Conservation (phyloP, 208 protist species). For the Trypanosoma rangeli region DNA sequence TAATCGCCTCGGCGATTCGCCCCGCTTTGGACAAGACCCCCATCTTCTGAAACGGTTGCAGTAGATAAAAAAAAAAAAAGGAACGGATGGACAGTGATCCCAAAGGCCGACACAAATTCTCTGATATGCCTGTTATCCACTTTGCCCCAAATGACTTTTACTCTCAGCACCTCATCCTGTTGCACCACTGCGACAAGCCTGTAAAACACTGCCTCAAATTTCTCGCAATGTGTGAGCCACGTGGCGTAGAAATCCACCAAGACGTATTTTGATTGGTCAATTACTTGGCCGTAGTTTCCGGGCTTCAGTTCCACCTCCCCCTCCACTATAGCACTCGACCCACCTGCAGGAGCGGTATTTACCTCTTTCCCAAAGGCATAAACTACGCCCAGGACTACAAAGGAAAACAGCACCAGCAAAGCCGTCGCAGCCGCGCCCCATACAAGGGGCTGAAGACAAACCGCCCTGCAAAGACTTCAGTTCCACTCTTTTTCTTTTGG, state of each 20-base stretch:
- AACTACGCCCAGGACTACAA: background rate
- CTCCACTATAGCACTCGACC: slow-evolving; percentile 4
- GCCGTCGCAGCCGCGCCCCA: background rate
- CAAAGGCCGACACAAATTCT: background rate
- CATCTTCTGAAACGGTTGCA: background rate
- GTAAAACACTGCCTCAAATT: slow-evolving; percentile 16
- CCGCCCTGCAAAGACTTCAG: background rate
- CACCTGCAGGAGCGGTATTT: background rate
- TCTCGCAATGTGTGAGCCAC: slow-evolving; percentile 85
- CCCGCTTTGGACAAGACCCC: background rate
- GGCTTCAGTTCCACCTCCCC: slow-evolving; percentile 35
- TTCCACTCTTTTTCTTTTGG: too few species aligned
- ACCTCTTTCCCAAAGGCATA: background rate
- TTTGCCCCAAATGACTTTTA: background rate
- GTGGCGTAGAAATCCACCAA: slow-evolving; percentile 85
- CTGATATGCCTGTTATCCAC: background rate
- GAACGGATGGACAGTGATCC: background rate
- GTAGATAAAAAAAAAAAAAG: background rate
- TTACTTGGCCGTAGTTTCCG: slow-evolving; percentile 44
- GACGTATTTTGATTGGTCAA: slow-evolving; percentile 37
- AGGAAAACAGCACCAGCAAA: background rate
- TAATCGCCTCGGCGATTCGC: background rate
- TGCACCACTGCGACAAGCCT: background rate
- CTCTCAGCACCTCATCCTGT: background rate
- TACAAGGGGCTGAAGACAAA: background rate